Conservation (phyloP, 2,329 filamentous ascomycete species). For the Torrubiella hemipterigena region DNA sequence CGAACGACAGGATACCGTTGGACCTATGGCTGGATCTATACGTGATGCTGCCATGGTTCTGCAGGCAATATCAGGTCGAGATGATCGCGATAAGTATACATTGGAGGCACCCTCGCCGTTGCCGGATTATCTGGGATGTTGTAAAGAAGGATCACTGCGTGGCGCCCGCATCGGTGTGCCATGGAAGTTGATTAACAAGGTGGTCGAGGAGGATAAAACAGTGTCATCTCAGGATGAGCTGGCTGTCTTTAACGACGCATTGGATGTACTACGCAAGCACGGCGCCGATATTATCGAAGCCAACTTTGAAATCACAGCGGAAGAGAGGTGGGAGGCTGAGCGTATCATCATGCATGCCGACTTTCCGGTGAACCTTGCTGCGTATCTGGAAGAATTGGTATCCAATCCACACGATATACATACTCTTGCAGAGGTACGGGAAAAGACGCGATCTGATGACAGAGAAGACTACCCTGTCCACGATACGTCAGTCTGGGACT, state of each 20-base stretch:
- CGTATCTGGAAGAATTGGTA: slow-evolving; percentile 45
- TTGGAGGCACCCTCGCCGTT: slow-evolving; percentile 30
- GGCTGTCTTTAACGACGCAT: slow-evolving; percentile 39
- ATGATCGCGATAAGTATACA: slow-evolving; percentile 50
- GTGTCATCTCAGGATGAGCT: no score
- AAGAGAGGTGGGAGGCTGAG: slow-evolving; percentile 4
- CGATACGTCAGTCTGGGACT: background rate
- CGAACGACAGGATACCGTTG: slow-evolving; percentile 49
- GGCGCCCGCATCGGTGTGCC: slow-evolving; percentile 53
- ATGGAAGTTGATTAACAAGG: slow-evolving; percentile 36
- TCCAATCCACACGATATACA: slow-evolving; percentile 43
- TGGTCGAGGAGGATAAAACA: slow-evolving; percentile 8
- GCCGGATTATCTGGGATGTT: slow-evolving; percentile 47
- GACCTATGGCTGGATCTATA: slow-evolving; percentile 49
- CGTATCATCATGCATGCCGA: slow-evolving; percentile 42
- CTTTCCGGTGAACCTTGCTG: slow-evolving; percentile 41
- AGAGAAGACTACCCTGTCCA: background rate
- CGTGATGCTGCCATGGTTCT: slow-evolving; percentile 49
- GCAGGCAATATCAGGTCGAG: slow-evolving; percentile 47
- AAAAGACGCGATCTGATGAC: slow-evolving; percentile 36
- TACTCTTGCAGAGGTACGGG: slow-evolving; percentile 35
- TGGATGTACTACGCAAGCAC: slow-evolving; percentile 36
- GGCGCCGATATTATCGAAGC: slow-evolving; percentile 50
- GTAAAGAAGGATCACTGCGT: slow-evolving; percentile 36
- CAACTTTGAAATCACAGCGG: slow-evolving; percentile 15